Evolutionary conservation across 1,284 basidiomycete species (phyloP), one percentile per base, ranked within the genome.

Genomic region (Rhodotorula sp.): DNA sequence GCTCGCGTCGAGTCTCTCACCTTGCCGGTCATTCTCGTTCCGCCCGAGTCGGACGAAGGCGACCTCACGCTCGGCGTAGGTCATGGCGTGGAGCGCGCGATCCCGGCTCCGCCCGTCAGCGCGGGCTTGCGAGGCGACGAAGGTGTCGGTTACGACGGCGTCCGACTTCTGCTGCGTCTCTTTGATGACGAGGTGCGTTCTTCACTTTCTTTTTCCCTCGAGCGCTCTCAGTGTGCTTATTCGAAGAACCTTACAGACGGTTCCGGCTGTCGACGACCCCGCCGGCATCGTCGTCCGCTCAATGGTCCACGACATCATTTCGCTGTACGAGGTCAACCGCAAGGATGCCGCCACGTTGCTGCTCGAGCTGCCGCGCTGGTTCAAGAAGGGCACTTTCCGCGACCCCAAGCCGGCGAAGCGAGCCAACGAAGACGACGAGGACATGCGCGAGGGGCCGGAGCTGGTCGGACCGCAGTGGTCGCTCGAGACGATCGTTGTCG

Each of bases 271-370:
- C 20, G 63, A 67, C 57, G 62, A 68, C 70, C 39, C 75, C 52
- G 61, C 69, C 29, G 72, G 75, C 43, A 56, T 70, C 54, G 43
- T 71, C 57, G 34, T 51, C 34, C 90, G 90, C 34, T 87, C 89
- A 15, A 85, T 90, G 39, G 81, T 97, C 15, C 83, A 88, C n/a
- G 95, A 98, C 80, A 87, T 91, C 60, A 83, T 97, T 66, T 89
- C 93, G 76, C 90, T 98, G 46, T 99, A 92, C 80, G 96, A 99
- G 81, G 88, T 97, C 61, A 99, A 99, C 81, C 88, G 96, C 66
- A 97, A 97, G 81, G 96, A 99, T 79, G 92, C 90, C 77, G 93
- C 96, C 3, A 86, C 91, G 18, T 83, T 97, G 18, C 85, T 99
- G 4, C 85, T 98, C 54, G 90, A 94, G 77, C 88, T 93, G 63